These are phyloP conservation scores for Aspergillus hortae DNA, from an alignment of 2,329 filamentous ascomycete species.

Conservation along the genomic window DNA sequence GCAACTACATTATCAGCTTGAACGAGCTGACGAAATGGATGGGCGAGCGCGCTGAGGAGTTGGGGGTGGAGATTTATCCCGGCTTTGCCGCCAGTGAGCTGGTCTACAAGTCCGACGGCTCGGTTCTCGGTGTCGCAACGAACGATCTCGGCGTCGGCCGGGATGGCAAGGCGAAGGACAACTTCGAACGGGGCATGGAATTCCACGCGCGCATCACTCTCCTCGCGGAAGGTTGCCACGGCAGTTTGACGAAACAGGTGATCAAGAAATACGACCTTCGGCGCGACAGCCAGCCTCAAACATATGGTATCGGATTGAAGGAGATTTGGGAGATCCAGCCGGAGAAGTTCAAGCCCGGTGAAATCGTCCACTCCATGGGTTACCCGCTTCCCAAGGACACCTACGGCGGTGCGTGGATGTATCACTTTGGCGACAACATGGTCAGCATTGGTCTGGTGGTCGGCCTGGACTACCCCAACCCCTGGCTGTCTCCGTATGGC, in stretches of 20 bases:
- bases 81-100: conserved; percentile 94
- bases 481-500: conserved; percentile 90
- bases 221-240: conserved; percentile 93
- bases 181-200: conserved; percentile 96
- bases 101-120: conserved; percentile 79
- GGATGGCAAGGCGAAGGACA: conserved; percentile 79
- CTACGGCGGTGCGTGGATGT: conserved; percentile 98
- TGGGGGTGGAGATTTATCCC: conserved; percentile 93
- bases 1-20: conserved; percentile 94
- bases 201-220: conserved; percentile 91
- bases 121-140: conserved; percentile 89
- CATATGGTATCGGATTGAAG: conserved; percentile 90
- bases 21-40: conserved; percentile 97
- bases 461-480: conserved; percentile 92
- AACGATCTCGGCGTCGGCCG: conserved; percentile 86
- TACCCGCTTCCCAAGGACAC: conserved; percentile 85
- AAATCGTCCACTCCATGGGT: conserved; percentile 86
- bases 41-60: conserved; percentile 90
- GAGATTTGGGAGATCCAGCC: conserved; percentile 97
- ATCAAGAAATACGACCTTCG: conserved; percentile 91
- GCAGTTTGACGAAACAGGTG: conserved; percentile 90
- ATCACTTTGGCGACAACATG: conserved; percentile 97
- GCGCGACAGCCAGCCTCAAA: conserved; percentile 86
- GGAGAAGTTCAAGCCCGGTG: conserved; percentile 83
- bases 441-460: conserved; percentile 89